phyloP scores from a whole-genome alignment of 2,329 filamentous ascomycete species.

The Ascochyta koolunga region DNA sequence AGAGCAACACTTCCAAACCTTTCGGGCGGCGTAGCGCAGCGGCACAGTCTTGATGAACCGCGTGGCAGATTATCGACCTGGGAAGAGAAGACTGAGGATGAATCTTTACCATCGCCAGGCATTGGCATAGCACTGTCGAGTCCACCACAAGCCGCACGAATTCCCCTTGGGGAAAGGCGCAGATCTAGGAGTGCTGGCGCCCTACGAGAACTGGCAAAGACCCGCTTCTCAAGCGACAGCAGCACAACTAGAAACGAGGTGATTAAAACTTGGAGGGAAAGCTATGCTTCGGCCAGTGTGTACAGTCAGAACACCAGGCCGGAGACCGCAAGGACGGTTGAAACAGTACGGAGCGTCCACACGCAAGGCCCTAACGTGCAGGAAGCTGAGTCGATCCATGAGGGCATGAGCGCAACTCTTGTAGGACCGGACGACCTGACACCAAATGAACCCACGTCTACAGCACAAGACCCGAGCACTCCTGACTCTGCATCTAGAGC shows the following conservation, averaged over 20 bases:
- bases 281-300: slow-evolving; percentile 40
- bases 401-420: slow-evolving; percentile 32
- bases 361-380: slow-evolving; percentile 29
- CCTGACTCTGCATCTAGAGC: slow-evolving; percentile 15
- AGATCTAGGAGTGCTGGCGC: slow-evolving; percentile 48
- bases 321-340: slow-evolving; percentile 40
- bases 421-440: slow-evolving; percentile 26
- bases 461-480: slow-evolving; percentile 14
- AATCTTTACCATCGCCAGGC: slow-evolving; percentile 34
- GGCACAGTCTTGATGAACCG: slow-evolving; percentile 36
- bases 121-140: slow-evolving; percentile 47
- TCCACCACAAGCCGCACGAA: slow-evolving; percentile 25
- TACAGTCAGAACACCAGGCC: slow-evolving; percentile 41
- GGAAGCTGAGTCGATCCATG: slow-evolving; percentile 25
- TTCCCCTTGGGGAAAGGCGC: slow-evolving; percentile 33
- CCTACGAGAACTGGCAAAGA: slow-evolving; percentile 40
- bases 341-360: slow-evolving; percentile 36
- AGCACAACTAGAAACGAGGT: slow-evolving; percentile 40
- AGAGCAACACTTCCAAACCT: slow-evolving; percentile 46
- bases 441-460: slow-evolving; percentile 15
- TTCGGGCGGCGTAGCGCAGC: slow-evolving; percentile 30
- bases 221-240: slow-evolving; percentile 28
- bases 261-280: slow-evolving; percentile 46
- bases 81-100: slow-evolving; percentile 39
- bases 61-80: slow-evolving; percentile 31